A percentile compares a stretch with the other conserved stretches of the same genome.
These are phyloP conservation scores for Medicago lupulina DNA, from an alignment of 306 rosid genomes.

Conservation along the genomic window DNA sequence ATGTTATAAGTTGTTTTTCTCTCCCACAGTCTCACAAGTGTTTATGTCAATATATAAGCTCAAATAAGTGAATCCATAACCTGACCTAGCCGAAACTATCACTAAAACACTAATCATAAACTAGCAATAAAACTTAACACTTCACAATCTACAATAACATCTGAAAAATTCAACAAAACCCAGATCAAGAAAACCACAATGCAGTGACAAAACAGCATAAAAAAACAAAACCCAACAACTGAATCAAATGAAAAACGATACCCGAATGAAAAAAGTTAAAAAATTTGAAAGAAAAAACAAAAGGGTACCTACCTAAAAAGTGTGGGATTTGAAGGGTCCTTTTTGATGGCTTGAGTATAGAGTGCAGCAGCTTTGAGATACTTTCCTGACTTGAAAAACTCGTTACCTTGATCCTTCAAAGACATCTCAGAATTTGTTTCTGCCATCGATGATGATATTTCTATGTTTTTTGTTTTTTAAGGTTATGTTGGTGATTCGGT, in stretches of 20 bases:
- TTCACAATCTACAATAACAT: neutral
- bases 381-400: constrained; percentile 88
- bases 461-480: neutral
- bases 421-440: constrained; percentile 54
- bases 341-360: constrained; percentile 97
- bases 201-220: constrained; percentile 6
- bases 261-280: neutral
- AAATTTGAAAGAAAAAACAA: neutral
- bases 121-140: constrained; percentile 15
- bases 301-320: constrained; percentile 90
- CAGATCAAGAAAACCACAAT: constrained; percentile 40
- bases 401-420: constrained; percentile 91
- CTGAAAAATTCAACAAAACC: constrained; percentile 10
- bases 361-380: constrained; percentile 94
- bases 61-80: neutral
- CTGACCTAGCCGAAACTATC: neutral
- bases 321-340: constrained; percentile 84
- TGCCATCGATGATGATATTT: constrained; percentile 58
- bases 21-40: neutral
- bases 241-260: neutral
- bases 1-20: neutral
- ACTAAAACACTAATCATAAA: constrained; percentile 17
- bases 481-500: neutral
- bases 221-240: constrained; percentile 12
- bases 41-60: neutral